phyloP scores from a whole-genome alignment of 2,329 filamentous ascomycete species.

The Cordyceps javanica region DNA sequence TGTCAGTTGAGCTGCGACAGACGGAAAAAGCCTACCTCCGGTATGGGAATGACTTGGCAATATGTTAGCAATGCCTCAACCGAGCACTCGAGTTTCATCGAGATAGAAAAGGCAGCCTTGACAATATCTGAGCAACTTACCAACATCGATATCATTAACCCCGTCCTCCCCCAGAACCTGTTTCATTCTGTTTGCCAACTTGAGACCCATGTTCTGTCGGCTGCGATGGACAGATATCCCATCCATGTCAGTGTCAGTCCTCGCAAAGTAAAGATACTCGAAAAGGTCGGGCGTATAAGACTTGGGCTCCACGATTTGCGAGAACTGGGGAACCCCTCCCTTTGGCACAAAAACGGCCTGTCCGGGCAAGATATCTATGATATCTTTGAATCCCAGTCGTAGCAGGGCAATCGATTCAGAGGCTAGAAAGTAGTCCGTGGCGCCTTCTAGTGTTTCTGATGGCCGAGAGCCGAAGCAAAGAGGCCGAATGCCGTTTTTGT shows the following conservation, averaged over 20 bases:
- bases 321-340: slow-evolving; percentile 65
- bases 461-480: slow-evolving; percentile 70
- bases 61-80: not conserved
- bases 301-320: slow-evolving; percentile 62
- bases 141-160: slow-evolving; percentile 69
- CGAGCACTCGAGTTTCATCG: too few species aligned
- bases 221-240: slow-evolving; percentile 82
- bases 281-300: slow-evolving; percentile 74
- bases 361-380: slow-evolving; percentile 73
- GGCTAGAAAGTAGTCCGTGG: slow-evolving; percentile 82
- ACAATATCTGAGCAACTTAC: slow-evolving; percentile 25
- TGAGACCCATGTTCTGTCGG: slow-evolving; percentile 79
- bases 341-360: slow-evolving; percentile 83
- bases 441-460: slow-evolving; percentile 54
- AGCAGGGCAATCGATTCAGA: slow-evolving; percentile 80
- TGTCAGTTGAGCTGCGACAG: too few species aligned
- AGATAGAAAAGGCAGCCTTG: too few species aligned
- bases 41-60: slow-evolving; percentile 67
- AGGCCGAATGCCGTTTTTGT: slow-evolving; percentile 66
- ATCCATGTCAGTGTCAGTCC: slow-evolving; percentile 77
- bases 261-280: slow-evolving; percentile 81
- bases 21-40: slow-evolving; percentile 26
- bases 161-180: slow-evolving; percentile 60
- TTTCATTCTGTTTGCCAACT: slow-evolving; percentile 68
- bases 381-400: slow-evolving; percentile 72